Base-by-base conservation (phyloP, 768 basidiomycete species). In the Phaffia australis region DNA sequence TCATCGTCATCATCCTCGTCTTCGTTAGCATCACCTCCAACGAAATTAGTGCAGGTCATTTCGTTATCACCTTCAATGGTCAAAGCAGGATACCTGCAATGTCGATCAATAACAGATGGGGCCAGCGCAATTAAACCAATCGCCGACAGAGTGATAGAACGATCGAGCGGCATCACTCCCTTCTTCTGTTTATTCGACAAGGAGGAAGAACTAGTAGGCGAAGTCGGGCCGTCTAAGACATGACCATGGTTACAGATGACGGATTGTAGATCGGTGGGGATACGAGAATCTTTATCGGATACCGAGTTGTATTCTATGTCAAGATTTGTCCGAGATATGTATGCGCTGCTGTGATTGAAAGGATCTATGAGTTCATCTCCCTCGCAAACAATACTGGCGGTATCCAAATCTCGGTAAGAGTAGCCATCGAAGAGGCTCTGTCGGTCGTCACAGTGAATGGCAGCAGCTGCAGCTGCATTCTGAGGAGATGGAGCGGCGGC, bases 351-450 rank as follows among this genome's bases (percentile, higher is more conserved):
- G 21, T 48, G 52, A 27, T 46, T 59, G 21, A 47, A 58, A 2
- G 65, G 58, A 7, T 60, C 50, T 30, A 35, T 48, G 9, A 54
- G 59, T 16, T 66, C 84, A 0, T 86, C 87, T 23, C 84, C 85
- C 70, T 87, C 88, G 55, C 89, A 76, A 60, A 69, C 47, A 52
- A 89, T 77, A 68, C 91, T 81, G n/a, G 50, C 51, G 18, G 54
- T 68, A 76, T 88, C 81, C 21, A 87, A 81, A 14, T 88, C 90
- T 76, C 89, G 89, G 81, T 89, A 95, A 56, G 88, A 89, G 77
- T 95, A 95, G 3, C 90, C 91, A 76, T 92, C 91, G 73, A 93
- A 95, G 35, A 93, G 84, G 75, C 92, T 89, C 21, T 84, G 79
- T 29, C 74, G 77, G 8, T 85, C 81, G 29, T 86, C 83, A 15